A percentile compares a stretch with the other conserved stretches of the same genome.
Evolutionary conservation across 192 early-diverging fungal genomes (phyloP).

Genomic region (Phlyctochytrium bullatum): DNA sequence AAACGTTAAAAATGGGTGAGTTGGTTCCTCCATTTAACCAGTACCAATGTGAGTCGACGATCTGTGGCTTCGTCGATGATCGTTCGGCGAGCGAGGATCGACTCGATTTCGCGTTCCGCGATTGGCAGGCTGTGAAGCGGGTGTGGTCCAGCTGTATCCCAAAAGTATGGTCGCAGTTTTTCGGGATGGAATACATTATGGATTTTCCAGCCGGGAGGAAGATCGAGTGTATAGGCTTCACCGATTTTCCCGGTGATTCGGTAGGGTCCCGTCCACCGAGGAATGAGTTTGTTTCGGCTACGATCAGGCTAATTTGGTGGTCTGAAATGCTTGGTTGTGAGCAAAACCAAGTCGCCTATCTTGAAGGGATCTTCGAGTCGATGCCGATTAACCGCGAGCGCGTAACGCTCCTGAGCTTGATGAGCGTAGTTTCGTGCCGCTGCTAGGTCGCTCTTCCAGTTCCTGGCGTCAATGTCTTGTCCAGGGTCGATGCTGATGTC

Average conservation of each 20-base stretch:
- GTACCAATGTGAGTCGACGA: too few species aligned
- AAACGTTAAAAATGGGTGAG: neutral
- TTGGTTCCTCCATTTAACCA: neutral
- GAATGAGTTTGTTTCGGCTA: neutral
- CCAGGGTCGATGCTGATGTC: constrained; percentile 7
- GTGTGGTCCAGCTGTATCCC: constrained; percentile 1
- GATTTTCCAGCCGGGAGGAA: constrained; percentile 7
- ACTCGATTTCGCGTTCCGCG: neutral
- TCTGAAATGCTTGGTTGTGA: neutral
- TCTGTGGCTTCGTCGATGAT: too few species aligned
- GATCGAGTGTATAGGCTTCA: neutral
- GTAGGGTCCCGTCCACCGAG: constrained; percentile 4
- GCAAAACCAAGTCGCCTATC: constrained; percentile 10
- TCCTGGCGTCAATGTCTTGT: neutral
- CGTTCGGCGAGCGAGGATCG: constrained; percentile 4
- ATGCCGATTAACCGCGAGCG: constrained; percentile 2
- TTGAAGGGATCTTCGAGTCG: constrained; percentile 12
- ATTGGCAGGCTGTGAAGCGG: neutral
- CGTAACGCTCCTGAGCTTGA: constrained; percentile 15
- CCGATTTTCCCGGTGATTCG: constrained; percentile 3
- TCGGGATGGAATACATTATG: constrained; percentile 16
- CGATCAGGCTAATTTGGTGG: neutral
- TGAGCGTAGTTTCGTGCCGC: constrained; percentile 9
- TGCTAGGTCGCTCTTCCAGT: neutral
- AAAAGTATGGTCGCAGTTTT: neutral